These are phyloP conservation scores for Annulohypoxylon moriforme DNA, from an alignment of 495 filamentous ascomycete species.

Conservation along the genomic window DNA sequence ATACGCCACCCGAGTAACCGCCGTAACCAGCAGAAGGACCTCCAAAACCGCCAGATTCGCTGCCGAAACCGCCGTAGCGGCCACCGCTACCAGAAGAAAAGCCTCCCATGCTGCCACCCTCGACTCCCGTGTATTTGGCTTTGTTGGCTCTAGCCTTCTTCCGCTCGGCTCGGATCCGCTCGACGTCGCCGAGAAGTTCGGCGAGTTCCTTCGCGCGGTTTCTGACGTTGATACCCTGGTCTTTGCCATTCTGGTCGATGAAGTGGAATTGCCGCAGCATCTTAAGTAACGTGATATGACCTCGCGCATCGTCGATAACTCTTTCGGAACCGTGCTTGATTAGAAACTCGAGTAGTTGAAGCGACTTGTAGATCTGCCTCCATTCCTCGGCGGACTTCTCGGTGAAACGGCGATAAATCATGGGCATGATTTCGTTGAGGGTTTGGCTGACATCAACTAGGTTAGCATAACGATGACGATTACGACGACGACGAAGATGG, in stretches of 20 bases:
- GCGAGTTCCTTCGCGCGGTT: conserved; percentile 96
- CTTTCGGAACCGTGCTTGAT: conserved; percentile 98
- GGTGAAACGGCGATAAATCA: conserved; percentile 99
- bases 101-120: conserved; percentile 76
- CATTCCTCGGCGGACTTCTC: conserved; percentile 98
- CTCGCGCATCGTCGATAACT: conserved; percentile 96
- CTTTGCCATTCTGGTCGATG: conserved; percentile 96
- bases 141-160: conserved; percentile 93
- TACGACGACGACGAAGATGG: too few relatives aligned
- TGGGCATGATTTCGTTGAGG: conserved; percentile 99
- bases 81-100: conserved; percentile 60
- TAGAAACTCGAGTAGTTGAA: conserved; percentile 96
- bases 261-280: conserved; percentile 99
- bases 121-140: conserved; percentile 94
- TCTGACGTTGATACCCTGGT: conserved; percentile 97
- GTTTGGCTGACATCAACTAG: conserved; percentile 72
- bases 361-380: conserved; percentile 98
- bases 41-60: conserved; percentile 71
- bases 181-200: conserved; percentile 92
- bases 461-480: conserved; percentile 8
- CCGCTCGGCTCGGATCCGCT: conserved; percentile 88
- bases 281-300: conserved; percentile 92
- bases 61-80: conserved; percentile 91
- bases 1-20: conserved; percentile 88
- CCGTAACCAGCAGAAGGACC: conserved; percentile 74